phyloP scores from a whole-genome alignment of 2,329 filamentous ascomycete species.

The Xylariaceae sp. region DNA sequence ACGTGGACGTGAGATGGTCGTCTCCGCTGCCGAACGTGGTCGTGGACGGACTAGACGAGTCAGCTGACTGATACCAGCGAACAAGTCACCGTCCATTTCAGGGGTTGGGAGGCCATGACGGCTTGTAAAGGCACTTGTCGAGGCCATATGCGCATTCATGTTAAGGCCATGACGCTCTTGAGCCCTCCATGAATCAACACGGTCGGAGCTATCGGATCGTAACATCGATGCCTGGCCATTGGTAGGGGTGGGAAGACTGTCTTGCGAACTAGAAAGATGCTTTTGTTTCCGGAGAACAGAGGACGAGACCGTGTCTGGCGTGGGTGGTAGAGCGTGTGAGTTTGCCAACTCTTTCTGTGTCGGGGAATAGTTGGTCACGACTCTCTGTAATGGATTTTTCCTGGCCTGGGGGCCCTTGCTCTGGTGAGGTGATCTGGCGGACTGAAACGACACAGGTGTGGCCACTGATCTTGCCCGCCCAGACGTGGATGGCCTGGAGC shows the following conservation, averaged over 20 bases:
- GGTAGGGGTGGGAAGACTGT: constrained; percentile 21
- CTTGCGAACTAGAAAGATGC: constrained; percentile 22
- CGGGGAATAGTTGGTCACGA: constrained; percentile 46
- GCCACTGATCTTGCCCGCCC: constrained; percentile 19
- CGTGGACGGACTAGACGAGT: constrained; percentile 33
- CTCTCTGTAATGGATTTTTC: constrained; percentile 44
- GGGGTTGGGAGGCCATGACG: constrained; percentile 24
- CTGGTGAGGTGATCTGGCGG: constrained; percentile 10
- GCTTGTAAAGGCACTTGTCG: constrained; percentile 32
- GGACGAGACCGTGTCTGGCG: constrained; percentile 57
- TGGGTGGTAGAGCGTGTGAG: constrained; percentile 49
- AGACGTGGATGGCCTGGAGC: constrained; percentile 27
- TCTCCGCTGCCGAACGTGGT: constrained; percentile 46
- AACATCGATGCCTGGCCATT: constrained; percentile 11
- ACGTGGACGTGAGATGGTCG: constrained; percentile 38
- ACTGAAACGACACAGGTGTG: constrained; percentile 15
- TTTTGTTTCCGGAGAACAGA: constrained; percentile 41
- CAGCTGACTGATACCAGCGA: constrained; percentile 23
- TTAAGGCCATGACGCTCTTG: constrained; percentile 17
- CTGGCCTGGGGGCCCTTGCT: constrained; percentile 43
- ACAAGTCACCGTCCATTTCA: constrained; percentile 27
- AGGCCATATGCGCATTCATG: constrained; percentile 25
- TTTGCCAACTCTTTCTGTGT: constrained; percentile 37
- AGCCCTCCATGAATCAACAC: constrained; percentile 21
- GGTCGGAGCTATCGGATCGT: constrained; percentile 21